phyloP scores from a whole-genome alignment of 108 stramenopile genomes.

The Stephanodiscus minutulus region DNA sequence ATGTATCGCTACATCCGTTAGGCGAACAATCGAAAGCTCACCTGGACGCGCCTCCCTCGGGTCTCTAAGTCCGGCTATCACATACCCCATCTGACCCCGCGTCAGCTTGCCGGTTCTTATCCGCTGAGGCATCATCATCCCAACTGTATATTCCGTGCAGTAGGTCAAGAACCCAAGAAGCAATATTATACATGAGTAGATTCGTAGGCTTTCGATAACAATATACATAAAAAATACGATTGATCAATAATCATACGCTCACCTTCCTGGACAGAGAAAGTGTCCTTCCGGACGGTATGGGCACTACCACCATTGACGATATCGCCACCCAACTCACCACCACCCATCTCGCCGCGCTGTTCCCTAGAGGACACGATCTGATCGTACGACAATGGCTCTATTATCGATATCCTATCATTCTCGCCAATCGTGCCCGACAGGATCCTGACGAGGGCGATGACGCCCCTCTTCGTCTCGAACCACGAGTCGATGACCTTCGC shows the following conservation, averaged over 20 bases:
- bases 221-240: not conserved
- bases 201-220: not conserved
- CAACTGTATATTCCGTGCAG: constrained; percentile 87
- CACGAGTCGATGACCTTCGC: constrained; percentile 96
- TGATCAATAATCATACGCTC: constrained; percentile 12
- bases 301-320: not conserved
- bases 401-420: constrained; percentile 59
- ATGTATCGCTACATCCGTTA: too few relatives aligned
- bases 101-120: constrained; percentile 62
- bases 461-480: constrained; percentile 91
- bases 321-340: not conserved
- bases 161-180: constrained; percentile 43
- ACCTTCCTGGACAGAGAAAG: constrained; percentile 54
- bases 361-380: not conserved
- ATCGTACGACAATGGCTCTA: constrained; percentile 34
- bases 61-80: constrained; percentile 88
- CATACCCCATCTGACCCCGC: constrained; percentile 95
- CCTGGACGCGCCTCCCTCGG: constrained; percentile 90
- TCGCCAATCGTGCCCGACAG: constrained; percentile 70
- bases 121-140: constrained; percentile 82
- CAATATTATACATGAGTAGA: not conserved
- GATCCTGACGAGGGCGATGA: constrained; percentile 70
- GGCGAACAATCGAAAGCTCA: not conserved
- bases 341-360: not conserved
- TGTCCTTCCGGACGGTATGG: constrained; percentile 33